A percentile compares a stretch with the other conserved stretches of the same genome.
These are phyloP conservation scores for Arthroderma sp. DNA, from an alignment of 2,329 filamentous ascomycete species.

Conservation along the genomic window DNA sequence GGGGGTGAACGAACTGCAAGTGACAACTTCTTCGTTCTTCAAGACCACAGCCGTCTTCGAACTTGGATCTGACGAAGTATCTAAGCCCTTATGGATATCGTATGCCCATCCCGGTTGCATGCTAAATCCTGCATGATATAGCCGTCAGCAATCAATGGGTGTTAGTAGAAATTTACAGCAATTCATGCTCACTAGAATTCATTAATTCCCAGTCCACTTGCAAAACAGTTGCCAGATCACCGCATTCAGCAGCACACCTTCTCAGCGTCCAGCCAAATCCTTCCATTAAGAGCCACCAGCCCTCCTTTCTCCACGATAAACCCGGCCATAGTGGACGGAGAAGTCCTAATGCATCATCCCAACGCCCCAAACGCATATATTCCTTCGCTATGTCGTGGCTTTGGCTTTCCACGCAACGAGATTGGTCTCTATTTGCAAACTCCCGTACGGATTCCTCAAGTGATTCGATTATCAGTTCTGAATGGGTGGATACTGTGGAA, in stretches of 20 bases:
- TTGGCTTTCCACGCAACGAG: constrained; percentile 41
- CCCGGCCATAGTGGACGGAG: constrained; percentile 42
- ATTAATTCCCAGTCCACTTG: constrained; percentile 45
- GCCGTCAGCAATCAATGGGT: constrained; percentile 4
- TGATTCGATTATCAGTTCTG: constrained; percentile 35
- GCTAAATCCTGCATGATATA: constrained; percentile 20
- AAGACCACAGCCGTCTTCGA: constrained; percentile 35
- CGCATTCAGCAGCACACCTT: constrained; percentile 36
- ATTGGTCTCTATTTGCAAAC: constrained; percentile 40
- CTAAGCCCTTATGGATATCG: constrained; percentile 36
- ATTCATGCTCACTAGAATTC: constrained; percentile 20
- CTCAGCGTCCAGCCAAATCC: constrained; percentile 42
- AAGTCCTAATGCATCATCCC: constrained; percentile 38
- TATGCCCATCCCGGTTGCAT: constrained; percentile 25
- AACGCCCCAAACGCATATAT: constrained; percentile 37
- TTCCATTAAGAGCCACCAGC: constrained; percentile 46
- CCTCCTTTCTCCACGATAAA: constrained; percentile 45
- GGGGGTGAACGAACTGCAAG: constrained; percentile 27
- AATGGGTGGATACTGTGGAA: constrained; percentile 37
- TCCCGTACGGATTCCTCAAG: constrained; percentile 36
- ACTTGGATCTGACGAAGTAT: constrained; percentile 20
- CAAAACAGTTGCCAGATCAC: constrained; percentile 37
- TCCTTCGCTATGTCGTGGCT: constrained; percentile 43
- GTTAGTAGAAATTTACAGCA: too few species aligned
- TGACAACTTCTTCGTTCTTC: constrained; percentile 35